Base-by-base conservation (phyloP, 2,329 filamentous ascomycete genomes). In the Scedosporium apiospermum region DNA sequence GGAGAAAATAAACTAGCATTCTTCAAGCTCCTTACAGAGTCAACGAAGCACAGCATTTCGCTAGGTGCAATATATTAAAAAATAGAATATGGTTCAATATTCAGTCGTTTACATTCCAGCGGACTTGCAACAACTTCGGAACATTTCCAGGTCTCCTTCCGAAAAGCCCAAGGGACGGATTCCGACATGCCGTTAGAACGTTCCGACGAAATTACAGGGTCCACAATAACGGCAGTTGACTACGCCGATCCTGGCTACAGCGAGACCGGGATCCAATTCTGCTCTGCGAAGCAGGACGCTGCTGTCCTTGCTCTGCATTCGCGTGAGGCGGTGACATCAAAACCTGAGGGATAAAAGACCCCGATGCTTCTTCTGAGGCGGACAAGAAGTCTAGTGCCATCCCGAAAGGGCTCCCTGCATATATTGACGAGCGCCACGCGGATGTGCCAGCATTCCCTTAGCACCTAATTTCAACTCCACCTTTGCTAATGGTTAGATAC, bases 401-500 rank as follows among this genome's bases (percentile, higher is more conserved):
- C 34, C 34, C 34, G 10, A 38, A 38, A 38, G 34, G 34, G 34
- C 34, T 38, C 34, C 34, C 34, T 38, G 34, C 34, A 38, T 38
- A 38, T 38, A 12, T 38, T 12, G 34, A 38, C 34, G 34, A 38
- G 34, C 34, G 34, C 34, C 34, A 38, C 34, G 34, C 34, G 34
- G 34, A n/a, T 57, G 12, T 27, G 14, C 53, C n/a, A 34, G 53
- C 23, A 27, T 30, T 26, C 30, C 10, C 38, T 65, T 58, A 86
- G 71, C 85, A 88, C 68, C 86, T 77, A 67, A 86, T 80, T 73
- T 88, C 86, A 51, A 88, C 78, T 23, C 85, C 86, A 14, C 82
- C 81, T 65, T 84, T 85, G 69, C 85, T 88, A 58, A 88, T 79
- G 16, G 93, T 97, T 68, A 99, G 73, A 75, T 99, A 99, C 76